Conservation (phyloP, 257 asterid genomes). For the Thymus mandschuricus region DNA sequence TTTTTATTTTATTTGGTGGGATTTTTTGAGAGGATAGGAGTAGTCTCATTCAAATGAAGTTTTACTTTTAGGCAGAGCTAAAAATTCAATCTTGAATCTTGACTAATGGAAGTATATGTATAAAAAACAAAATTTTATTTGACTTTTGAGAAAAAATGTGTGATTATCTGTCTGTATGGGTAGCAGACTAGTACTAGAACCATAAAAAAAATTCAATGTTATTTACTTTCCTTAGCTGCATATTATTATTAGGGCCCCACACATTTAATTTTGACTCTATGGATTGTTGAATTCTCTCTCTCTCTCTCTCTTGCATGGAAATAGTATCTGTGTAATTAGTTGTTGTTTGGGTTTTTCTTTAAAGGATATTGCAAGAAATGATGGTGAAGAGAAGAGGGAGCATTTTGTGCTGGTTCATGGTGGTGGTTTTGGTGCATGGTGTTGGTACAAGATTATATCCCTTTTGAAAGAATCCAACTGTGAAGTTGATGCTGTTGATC, state of each 20-base stretch:
- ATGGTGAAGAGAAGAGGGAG: constrained; percentile 35
- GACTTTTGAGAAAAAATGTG: constrained; percentile 27
- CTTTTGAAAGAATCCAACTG: constrained; percentile 50
- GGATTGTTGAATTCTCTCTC: background rate
- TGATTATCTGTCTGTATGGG: background rate
- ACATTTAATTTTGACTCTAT: constrained; percentile 8
- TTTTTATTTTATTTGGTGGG: background rate
- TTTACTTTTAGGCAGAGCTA: constrained; percentile 30
- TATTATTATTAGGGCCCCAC: constrained; percentile 1
- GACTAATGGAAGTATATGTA: constrained; percentile 11
- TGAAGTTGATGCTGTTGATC: constrained; percentile 60
- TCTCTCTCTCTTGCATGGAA: background rate
- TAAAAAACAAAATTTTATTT: constrained; percentile 8
- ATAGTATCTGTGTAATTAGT: background rate
- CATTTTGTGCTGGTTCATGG: constrained; percentile 71
- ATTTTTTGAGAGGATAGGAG: background rate
- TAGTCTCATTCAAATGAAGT: constrained; percentile 24
- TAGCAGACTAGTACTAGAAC: background rate
- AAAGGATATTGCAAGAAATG: constrained; percentile 29
- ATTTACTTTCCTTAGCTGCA: constrained; percentile 4
- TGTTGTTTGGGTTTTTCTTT: background rate
- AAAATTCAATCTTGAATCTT: background rate
- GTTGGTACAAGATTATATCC: constrained; percentile 73
- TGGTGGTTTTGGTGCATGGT: constrained; percentile 77
- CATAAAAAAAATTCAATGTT: background rate